Base-by-base conservation (phyloP, 1,139 yeast species). In the Barnettozyma hawaiiensis region DNA sequence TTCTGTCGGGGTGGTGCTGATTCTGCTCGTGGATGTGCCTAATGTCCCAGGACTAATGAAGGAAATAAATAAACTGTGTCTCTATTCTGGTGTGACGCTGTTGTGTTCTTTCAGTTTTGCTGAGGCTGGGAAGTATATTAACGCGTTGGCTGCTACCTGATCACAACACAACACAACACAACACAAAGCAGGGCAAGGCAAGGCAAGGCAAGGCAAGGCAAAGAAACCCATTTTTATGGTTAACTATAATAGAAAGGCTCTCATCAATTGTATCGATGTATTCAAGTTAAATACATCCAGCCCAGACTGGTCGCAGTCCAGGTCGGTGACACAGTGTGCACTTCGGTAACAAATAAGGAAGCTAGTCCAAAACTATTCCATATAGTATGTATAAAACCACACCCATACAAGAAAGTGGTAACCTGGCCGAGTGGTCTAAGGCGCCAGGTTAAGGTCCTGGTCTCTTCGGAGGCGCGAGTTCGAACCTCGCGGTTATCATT, bases 101-200 rank as follows among this genome's bases (percentile, higher is more conserved):
- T 66, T 90, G 1, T 65, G 87, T 29, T 85, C 95, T 0, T 89
- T 96, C 85, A 76, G 81, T 24, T 79, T 78, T 52, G 87, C 79
- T 49, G 97, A 92, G 57, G 95, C 96, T 2, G 96, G 90, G 0
- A 80, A 77, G 46, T 90, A 89, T 57, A 29, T 29, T 5, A 31
- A 35, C 18, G 24, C 32, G 8, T 15, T 41, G 27, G 37, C 40
- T 7, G n/a, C 37, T 3, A n/a, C 16, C 14, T 26, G 16, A 26
- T 4, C 6, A 26, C n/a, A n/a, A 6, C 15, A 5, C 14, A n/a
- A n/a, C n/a, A n/a, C n/a, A n/a, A 26, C 9, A 7, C 10, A 26
- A 8, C 5, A 5, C 3, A 5, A 22, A 7, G 23, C 3, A 22
- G 23, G 11, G 7, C 23, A 7, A 22, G 9, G 7, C 9, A n/a